Evolutionary conservation across 2,329 filamentous ascomycete genomes (phyloP).

Genomic region (Simplicillium sp.): DNA sequence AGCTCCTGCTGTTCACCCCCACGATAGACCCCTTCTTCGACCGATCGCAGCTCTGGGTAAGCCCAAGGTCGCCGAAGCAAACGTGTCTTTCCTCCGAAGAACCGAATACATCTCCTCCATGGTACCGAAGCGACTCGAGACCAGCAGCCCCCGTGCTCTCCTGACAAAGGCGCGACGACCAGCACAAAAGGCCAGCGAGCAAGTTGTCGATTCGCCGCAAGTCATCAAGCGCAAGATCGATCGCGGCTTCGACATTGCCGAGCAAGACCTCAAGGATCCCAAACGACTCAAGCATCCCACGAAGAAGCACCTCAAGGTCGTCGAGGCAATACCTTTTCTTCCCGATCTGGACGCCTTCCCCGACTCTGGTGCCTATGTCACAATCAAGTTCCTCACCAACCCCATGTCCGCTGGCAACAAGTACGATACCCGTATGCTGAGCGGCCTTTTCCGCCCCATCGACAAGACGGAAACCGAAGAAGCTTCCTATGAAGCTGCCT

Average conservation of each 20-base stretch:
- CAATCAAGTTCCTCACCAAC: conserved; percentile 59
- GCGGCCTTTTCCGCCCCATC: conserved; percentile 51
- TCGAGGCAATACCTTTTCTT: conserved; percentile 51
- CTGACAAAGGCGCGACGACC: conserved; percentile 22
- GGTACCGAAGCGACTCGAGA: conserved; percentile 37
- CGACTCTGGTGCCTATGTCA: conserved; percentile 59
- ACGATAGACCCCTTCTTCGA: conserved; percentile 75
- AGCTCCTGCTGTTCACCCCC: conserved; percentile 64
- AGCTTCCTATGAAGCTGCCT: conserved; percentile 36
- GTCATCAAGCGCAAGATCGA: conserved; percentile 61
- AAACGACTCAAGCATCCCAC: conserved; percentile 47
- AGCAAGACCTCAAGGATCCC: conserved; percentile 42
- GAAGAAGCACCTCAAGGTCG: conserved; percentile 47
- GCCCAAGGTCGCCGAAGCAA: conserved; percentile 62
- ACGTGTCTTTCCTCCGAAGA: conserved; percentile 86
- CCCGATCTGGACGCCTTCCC: conserved; percentile 62
- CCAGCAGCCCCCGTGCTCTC: conserved; percentile 30
- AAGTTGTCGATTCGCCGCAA: conserved; percentile 52
- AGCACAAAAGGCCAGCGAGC: conserved; percentile 42
- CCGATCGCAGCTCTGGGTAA: conserved; percentile 80
- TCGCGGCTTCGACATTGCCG: conserved; percentile 47
- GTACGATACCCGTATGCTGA: conserved; percentile 54
- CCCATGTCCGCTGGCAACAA: conserved; percentile 40
- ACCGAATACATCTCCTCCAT: conserved; percentile 85
- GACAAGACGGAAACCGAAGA: conserved; percentile 46